A percentile compares a stretch with the other conserved stretches of the same genome.
Evolutionary conservation across 257 asterid species (phyloP).

Genomic region (Solanum megistacrolobum): DNA sequence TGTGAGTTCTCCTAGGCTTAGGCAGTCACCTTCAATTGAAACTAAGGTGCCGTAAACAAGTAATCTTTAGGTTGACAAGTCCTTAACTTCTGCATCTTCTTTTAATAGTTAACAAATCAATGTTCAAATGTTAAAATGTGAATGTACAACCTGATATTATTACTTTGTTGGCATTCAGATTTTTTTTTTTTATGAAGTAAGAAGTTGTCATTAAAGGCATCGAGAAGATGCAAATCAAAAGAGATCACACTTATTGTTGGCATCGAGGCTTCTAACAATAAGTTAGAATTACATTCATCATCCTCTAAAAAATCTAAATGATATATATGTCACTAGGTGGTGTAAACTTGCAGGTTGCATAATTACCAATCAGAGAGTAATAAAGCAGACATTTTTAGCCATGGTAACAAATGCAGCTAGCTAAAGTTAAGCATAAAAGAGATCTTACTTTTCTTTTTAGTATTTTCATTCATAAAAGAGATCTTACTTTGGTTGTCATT

Average conservation of each 20-base stretch:
- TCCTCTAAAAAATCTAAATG: not conserved
- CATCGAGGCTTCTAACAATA: not conserved
- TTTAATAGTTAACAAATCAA: not conserved
- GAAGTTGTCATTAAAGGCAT: not conserved
- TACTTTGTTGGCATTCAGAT: not conserved
- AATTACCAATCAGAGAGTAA: not conserved
- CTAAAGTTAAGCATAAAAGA: not conserved
- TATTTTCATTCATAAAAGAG: not conserved
- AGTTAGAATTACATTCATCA: not conserved
- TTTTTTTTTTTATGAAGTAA: not conserved
- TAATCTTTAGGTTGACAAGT: not conserved
- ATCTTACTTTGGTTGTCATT: conserved; percentile 70
- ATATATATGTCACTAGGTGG: not conserved
- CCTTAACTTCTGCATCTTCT: not conserved
- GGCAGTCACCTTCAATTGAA: not conserved
- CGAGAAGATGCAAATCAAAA: not conserved
- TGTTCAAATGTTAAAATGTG: not conserved
- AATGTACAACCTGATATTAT: not conserved
- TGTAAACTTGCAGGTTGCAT: not conserved
- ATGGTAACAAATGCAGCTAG: not conserved
- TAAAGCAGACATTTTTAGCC: not conserved
- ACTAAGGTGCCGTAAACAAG: not conserved
- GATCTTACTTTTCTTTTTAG: conserved; percentile 34
- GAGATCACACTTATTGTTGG: not conserved
- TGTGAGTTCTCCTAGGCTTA: not conserved